Conservation (phyloP, 371 early-diverging fungal genomes). For the Gilbertella persicaria region DNA sequence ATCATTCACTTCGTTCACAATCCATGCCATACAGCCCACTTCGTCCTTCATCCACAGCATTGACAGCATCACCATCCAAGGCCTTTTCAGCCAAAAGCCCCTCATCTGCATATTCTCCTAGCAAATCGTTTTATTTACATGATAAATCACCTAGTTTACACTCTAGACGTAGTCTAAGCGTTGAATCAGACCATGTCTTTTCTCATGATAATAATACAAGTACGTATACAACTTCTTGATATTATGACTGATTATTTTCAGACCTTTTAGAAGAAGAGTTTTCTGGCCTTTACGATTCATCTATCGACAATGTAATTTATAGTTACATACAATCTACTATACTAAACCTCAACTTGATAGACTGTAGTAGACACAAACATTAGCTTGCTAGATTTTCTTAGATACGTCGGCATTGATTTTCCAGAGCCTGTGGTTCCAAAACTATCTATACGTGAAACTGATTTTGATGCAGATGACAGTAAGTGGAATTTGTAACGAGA, state of each 20-base stretch:
- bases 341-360: no score
- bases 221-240: background rate
- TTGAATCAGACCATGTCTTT: slow-evolving; percentile 1
- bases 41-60: background rate
- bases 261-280: background rate
- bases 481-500: background rate
- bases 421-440: background rate
- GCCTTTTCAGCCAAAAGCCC: background rate
- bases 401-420: background rate
- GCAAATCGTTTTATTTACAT: slow-evolving; percentile 2
- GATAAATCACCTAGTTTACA: slow-evolving; percentile 1
- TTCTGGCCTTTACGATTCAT: background rate
- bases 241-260: background rate
- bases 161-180: background rate
- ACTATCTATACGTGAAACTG: background rate
- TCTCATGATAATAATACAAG: background rate
- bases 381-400: background rate
- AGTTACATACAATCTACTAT: no score
- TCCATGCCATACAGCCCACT: background rate
- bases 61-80: background rate
- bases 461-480: background rate
- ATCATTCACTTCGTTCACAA: no score
- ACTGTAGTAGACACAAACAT: background rate
- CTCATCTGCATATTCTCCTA: background rate
- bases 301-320: no score